Conservation (phyloP, 2,329 filamentous ascomycete genomes). For the Monilinia laxa region DNA sequence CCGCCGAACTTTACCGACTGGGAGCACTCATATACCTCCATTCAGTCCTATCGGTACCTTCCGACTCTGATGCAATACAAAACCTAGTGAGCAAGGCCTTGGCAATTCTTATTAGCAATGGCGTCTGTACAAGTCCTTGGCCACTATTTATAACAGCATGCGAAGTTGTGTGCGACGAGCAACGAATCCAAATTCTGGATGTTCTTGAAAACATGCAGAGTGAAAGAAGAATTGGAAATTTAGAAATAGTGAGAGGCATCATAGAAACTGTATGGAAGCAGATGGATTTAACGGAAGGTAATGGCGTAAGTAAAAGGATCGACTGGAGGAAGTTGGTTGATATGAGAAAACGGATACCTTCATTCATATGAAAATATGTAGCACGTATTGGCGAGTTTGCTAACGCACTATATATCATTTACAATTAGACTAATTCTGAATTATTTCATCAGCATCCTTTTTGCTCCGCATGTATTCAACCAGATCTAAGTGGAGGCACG, state of each 20-base stretch:
- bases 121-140: conserved; percentile 50
- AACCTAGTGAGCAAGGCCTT: conserved; percentile 41
- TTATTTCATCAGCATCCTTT: neutral
- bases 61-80: conserved; percentile 31
- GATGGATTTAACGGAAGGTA: conserved; percentile 42
- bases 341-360: conserved; percentile 17
- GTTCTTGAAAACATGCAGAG: conserved; percentile 47
- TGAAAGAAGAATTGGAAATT: conserved; percentile 48
- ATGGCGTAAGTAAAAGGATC: conserved; percentile 8
- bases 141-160: conserved; percentile 50
- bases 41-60: conserved; percentile 27
- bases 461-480: neutral
- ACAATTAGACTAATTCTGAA: neutral
- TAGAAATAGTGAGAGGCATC: conserved; percentile 46
- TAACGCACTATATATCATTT: neutral
- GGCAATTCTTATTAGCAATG: conserved; percentile 41
- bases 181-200: conserved; percentile 45
- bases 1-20: conserved; percentile 50
- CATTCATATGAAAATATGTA: conserved; percentile 20
- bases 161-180: conserved; percentile 45
- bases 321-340: conserved; percentile 24
- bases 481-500: conserved; percentile 18
- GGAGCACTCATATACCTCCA: conserved; percentile 47
- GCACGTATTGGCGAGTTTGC: too few species aligned
- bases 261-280: conserved; percentile 50